phyloP scores from a whole-genome alignment of 2,329 filamentous ascomycete genomes.

The Aaosphaeria arxii region DNA sequence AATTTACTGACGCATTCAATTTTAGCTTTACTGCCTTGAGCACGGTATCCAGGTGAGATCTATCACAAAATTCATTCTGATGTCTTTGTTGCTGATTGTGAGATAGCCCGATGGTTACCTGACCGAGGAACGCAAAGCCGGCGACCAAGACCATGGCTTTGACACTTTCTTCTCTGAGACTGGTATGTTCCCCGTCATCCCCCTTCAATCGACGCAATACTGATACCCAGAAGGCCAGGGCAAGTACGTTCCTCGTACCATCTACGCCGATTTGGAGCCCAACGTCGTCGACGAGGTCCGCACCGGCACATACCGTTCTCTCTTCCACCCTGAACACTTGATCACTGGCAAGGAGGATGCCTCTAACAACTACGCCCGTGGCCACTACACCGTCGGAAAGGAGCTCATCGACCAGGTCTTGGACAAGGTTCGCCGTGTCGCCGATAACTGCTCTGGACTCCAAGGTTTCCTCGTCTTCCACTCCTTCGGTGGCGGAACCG shows the following conservation, averaged over 20 bases:
- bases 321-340: conserved; percentile 99
- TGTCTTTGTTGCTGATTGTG: not conserved
- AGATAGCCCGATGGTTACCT: conserved; percentile 93
- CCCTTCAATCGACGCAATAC: conserved; percentile 9
- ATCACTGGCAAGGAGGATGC: conserved; percentile 99
- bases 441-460: conserved; percentile 93
- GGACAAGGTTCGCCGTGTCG: conserved; percentile 95
- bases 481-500: conserved; percentile 98
- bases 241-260: conserved; percentile 98
- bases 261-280: conserved; percentile 99
- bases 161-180: conserved; percentile 99
- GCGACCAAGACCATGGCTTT: conserved; percentile 94
- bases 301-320: conserved; percentile 90
- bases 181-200: conserved; percentile 57
- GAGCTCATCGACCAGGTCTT: conserved; percentile 97
- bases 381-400: conserved; percentile 99
- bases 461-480: conserved; percentile 99
- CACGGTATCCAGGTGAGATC: conserved; percentile 92
- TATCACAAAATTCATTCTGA: not conserved
- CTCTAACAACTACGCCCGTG: conserved; percentile 99
- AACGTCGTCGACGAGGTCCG: conserved; percentile 99
- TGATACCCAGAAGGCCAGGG: conserved; percentile 70
- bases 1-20: conserved; percentile 24
- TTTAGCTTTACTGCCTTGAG: conserved; percentile 98
- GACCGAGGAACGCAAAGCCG: conserved; percentile 94